Percentiles rank a stretch among this genome's conserved stretches.
Conservation (phyloP, 768 basidiomycete species). For the Tylopilus vinaceipallidus region DNA sequence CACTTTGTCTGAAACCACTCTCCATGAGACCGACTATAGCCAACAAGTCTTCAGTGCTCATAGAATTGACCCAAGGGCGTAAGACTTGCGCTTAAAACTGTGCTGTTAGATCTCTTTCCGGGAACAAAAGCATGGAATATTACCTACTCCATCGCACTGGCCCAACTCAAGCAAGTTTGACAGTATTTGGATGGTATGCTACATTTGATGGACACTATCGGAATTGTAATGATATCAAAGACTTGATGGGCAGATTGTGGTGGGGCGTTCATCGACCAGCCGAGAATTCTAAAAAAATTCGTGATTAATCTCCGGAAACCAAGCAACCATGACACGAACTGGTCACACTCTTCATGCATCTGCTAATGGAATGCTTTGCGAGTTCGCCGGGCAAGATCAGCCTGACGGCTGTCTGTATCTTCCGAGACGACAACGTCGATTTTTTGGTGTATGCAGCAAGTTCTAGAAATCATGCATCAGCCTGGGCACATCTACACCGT, state of each 20-base stretch:
- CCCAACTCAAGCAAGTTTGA: slow-evolving; percentile 12
- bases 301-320: slow-evolving; percentile 1
- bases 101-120: background rate
- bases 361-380: slow-evolving; percentile 74
- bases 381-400: slow-evolving; percentile 71
- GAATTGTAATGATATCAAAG: background rate
- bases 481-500: background rate
- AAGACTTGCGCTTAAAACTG: slow-evolving; percentile 9
- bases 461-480: slow-evolving; percentile 31
- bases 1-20: slow-evolving; percentile 1
- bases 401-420: slow-evolving; percentile 69
- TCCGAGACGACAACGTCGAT: slow-evolving; percentile 71
- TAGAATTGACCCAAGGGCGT: slow-evolving; percentile 54
- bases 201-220: slow-evolving; percentile 7
- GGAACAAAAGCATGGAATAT: background rate
- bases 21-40: slow-evolving; percentile 42
- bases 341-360: slow-evolving; percentile 65
- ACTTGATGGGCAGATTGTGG: background rate
- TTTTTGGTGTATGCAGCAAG: slow-evolving; percentile 71
- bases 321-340: slow-evolving; percentile 17
- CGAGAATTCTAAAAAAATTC: slow-evolving; percentile 25
- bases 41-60: slow-evolving; percentile 42
- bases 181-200: slow-evolving; percentile 24
- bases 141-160: slow-evolving; percentile 9
- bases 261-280: slow-evolving; percentile 10